Base-by-base conservation (phyloP, 495 filamentous ascomycete species). In the Penicillium psychrofluorescens region DNA sequence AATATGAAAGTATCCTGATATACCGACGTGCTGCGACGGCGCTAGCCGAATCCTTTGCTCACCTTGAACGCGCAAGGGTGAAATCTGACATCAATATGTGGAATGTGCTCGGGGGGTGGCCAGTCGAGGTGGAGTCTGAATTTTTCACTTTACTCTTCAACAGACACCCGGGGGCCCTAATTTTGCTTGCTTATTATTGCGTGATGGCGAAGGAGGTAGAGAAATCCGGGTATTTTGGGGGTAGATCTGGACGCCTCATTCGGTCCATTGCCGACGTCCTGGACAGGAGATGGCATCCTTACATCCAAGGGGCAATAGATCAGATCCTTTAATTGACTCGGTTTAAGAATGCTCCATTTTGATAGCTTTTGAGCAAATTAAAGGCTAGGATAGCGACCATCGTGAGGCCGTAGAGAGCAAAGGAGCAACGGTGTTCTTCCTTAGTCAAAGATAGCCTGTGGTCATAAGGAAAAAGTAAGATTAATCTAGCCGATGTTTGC, bases 121-220 rank as follows among this genome's bases (percentile, higher is more conserved):
- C 66, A 0, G 40, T 65, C 5, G 48, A 55, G 2, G 40, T 53
- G 8, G 51, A 50, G n/a, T n/a, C n/a, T n/a, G n/a, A n/a, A n/a
- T 68, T 59, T 35, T 44, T 66, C 14, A 12, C 36, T 14, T 44
- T 69, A 22, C 38, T 66, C 2, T 53, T 56, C 11, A 43, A 50
- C 29, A 51, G 43, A 28, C 56, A 60, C 14, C 66, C 67, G 14
- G 54, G 66, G 13, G 61, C 66, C 11, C 41, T 71, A 30, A 49
- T 71, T 30, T 55, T 69, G 8, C 59, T 71, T 15, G 62, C 58
- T 1, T 46, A 65, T 46, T 69, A 68, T 35, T 67, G 67, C 37
- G 56, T 58, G 14, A 45, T 71, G 10, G 42, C 67, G 31, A 67
- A 60, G 36, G 36, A 37, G 12, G 27, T 60, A 29, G 63, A 58